These are phyloP conservation scores for Lachnellula cervina DNA, from an alignment of 2,329 filamentous ascomycete species.

Conservation along the genomic window DNA sequence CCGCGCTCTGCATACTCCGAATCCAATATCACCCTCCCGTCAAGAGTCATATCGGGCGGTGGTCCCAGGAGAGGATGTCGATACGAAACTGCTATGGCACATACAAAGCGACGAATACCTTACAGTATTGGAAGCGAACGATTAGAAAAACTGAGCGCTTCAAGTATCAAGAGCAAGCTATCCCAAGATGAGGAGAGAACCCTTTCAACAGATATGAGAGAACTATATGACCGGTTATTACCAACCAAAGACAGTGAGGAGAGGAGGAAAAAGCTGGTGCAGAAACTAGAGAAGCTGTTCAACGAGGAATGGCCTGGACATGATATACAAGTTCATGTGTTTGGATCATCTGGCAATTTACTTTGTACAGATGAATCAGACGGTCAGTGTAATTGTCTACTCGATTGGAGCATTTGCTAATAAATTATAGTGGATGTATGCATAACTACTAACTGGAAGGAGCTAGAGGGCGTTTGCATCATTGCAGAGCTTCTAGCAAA, in stretches of 20 bases:
- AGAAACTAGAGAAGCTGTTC: slow-evolving; percentile 81
- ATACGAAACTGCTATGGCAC: slow-evolving; percentile 81
- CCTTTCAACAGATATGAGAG: slow-evolving; percentile 76
- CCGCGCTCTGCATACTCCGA: slow-evolving; percentile 89
- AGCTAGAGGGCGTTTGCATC: slow-evolving; percentile 83
- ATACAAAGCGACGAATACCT: slow-evolving; percentile 80
- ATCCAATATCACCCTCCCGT: slow-evolving; percentile 68
- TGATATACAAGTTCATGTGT: slow-evolving; percentile 85
- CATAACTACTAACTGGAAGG: slow-evolving; percentile 86
- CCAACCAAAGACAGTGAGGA: slow-evolving; percentile 75
- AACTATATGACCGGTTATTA: slow-evolving; percentile 78
- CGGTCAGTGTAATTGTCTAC: slow-evolving; percentile 51
- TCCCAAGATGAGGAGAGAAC: slow-evolving; percentile 68
- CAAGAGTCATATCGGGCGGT: slow-evolving; percentile 55
- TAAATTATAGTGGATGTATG: slow-evolving; percentile 78
- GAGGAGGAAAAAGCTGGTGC: slow-evolving; percentile 70
- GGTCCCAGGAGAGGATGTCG: slow-evolving; percentile 63
- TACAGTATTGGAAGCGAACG: slow-evolving; percentile 83
- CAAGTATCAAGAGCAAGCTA: slow-evolving; percentile 67
- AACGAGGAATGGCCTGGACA: slow-evolving; percentile 89
- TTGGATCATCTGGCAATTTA: slow-evolving; percentile 96
- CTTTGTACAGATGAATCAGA: slow-evolving; percentile 95
- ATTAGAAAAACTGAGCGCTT: slow-evolving; percentile 65
- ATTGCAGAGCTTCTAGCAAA: slow-evolving; percentile 81
- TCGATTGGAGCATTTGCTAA: slow-evolving; percentile 4